Evolutionary conservation across 257 asterid species (phyloP).

Genomic region (Nicotiana otophora): DNA sequence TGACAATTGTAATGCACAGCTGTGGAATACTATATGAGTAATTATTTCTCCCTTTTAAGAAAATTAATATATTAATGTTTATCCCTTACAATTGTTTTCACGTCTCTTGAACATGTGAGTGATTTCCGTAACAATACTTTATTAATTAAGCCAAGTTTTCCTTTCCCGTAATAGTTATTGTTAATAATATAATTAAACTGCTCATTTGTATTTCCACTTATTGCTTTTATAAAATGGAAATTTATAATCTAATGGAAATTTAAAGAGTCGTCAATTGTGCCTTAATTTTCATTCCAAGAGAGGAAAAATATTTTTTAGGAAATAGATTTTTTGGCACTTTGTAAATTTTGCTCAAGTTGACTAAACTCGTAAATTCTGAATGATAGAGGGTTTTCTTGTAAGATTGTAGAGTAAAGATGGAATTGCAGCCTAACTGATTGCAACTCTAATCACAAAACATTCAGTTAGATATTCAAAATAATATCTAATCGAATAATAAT

Average conservation of each 20-base stretch:
- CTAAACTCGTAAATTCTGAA: neutral
- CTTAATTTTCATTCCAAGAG: neutral
- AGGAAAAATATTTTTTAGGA: neutral
- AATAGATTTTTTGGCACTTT: too few relatives aligned
- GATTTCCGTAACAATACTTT: too few relatives aligned
- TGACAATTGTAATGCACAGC: slow-evolving; percentile 1
- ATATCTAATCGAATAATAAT: neutral
- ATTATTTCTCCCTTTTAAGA: neutral
- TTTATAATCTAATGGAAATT: neutral
- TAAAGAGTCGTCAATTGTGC: too few relatives aligned
- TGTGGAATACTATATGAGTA: neutral
- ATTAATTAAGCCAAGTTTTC: too few relatives aligned
- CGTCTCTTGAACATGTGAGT: too few relatives aligned
- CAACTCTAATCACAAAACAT: neutral
- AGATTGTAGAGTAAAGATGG: neutral
- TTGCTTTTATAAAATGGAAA: neutral
- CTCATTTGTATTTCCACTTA: neutral
- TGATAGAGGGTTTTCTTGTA: neutral
- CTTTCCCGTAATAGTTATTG: neutral
- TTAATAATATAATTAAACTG: neutral
- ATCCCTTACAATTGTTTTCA: too few relatives aligned
- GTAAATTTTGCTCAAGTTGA: neutral
- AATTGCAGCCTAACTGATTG: neutral
- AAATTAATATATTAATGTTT: neutral
- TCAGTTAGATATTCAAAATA: neutral